Conservation (phyloP, 495 filamentous ascomycete genomes). For the Echria macrotheca region DNA sequence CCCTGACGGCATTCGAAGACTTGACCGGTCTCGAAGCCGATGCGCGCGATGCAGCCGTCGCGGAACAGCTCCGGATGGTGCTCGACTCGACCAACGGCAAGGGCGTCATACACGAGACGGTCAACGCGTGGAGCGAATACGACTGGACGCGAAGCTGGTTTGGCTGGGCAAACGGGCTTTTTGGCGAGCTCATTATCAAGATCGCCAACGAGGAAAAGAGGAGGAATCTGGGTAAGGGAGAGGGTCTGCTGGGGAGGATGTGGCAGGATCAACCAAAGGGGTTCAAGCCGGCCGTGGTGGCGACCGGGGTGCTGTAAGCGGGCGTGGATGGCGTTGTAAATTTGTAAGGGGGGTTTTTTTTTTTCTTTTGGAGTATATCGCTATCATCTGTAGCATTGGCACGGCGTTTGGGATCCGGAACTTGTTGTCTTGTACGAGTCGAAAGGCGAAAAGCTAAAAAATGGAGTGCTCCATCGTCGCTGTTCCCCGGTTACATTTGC, state of each 20-base stretch:
- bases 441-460: no score
- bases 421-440: no score
- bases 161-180: slow-evolving; percentile 65
- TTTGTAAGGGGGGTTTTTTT: no score
- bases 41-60: slow-evolving; percentile 20
- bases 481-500: no score
- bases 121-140: slow-evolving; percentile 46
- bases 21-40: slow-evolving; percentile 41
- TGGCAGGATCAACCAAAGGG: no score
- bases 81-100: slow-evolving; percentile 50
- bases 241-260: slow-evolving; percentile 23
- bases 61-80: slow-evolving; percentile 32
- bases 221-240: slow-evolving; percentile 14
- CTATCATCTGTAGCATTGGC: no score
- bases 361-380: no score
- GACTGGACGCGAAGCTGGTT: slow-evolving; percentile 62
- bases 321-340: no score
- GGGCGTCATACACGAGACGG: slow-evolving; percentile 58
- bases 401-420: no score
- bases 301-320: no score
- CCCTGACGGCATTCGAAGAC: slow-evolving; percentile 38
- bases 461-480: no score
- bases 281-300: no score
- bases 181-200: slow-evolving; percentile 56
- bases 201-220: slow-evolving; percentile 27